Conservation (phyloP, 2,329 filamentous ascomycete species). For the Aspergillus hiratsukae region DNA sequence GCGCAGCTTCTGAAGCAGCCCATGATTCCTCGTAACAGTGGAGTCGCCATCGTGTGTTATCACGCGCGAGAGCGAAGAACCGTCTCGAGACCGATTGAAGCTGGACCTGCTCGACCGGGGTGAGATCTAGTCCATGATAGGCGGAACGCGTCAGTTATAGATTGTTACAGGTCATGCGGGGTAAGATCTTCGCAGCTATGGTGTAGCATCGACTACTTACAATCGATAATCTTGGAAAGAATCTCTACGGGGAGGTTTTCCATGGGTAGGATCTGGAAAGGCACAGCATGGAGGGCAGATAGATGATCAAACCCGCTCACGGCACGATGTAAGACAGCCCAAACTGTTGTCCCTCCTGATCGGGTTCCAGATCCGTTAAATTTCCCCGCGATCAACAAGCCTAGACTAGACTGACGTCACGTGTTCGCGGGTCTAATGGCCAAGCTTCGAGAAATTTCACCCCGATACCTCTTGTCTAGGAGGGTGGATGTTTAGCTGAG, state of each 20-base stretch:
- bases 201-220: constrained; percentile 41
- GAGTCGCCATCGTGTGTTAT: constrained; percentile 71
- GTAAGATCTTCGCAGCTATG: not conserved
- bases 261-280: constrained; percentile 31
- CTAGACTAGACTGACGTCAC: constrained; percentile 14
- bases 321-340: not conserved
- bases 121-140: constrained; percentile 49
- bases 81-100: constrained; percentile 66
- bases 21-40: constrained; percentile 71
- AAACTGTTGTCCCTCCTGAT: not conserved
- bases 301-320: not conserved
- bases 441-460: not conserved
- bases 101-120: constrained; percentile 59
- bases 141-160: constrained; percentile 9
- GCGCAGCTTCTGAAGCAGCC: constrained; percentile 47
- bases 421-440: not conserved
- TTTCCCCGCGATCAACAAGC: constrained; percentile 12
- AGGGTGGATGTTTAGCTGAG: not conserved
- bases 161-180: constrained; percentile 16
- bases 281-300: constrained; percentile 24
- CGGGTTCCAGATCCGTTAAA: constrained; percentile 5
- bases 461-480: not conserved
- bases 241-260: constrained; percentile 61
- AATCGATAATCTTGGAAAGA: constrained; percentile 58
- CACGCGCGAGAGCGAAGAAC: constrained; percentile 64